These are phyloP conservation scores for Leccinum subtestaceum DNA, from an alignment of 768 basidiomycete genomes.

Conservation along the genomic window DNA sequence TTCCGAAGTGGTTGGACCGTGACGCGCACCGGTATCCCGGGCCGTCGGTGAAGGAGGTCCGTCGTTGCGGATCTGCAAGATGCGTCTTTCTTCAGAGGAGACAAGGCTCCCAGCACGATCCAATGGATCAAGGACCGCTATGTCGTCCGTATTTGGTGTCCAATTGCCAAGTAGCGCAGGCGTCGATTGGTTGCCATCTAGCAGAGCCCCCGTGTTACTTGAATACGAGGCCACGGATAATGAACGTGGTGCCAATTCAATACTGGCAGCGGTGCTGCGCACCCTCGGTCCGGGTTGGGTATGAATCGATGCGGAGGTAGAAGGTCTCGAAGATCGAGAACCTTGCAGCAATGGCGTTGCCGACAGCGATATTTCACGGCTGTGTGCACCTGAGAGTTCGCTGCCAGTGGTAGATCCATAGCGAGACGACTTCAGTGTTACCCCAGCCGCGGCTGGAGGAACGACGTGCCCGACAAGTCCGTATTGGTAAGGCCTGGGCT, in stretches of 20 bases:
- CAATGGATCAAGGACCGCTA: conserved; percentile 15
- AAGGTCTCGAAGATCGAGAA: conserved; percentile 37
- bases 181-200: neutral
- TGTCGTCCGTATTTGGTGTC: conserved; percentile 22
- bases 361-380: conserved; percentile 27
- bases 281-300: conserved; percentile 12
- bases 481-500: conserved; percentile 61
- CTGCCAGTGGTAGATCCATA: conserved; percentile 13
- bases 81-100: conserved; percentile 20
- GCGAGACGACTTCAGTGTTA: conserved; percentile 35
- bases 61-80: conserved; percentile 31
- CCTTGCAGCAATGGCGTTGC: conserved; percentile 24
- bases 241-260: conserved; percentile 15
- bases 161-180: conserved; percentile 8
- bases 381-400: conserved; percentile 22
- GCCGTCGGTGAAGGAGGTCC: conserved; percentile 19
- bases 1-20: neutral
- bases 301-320: conserved; percentile 41
- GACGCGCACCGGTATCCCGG: conserved; percentile 1
- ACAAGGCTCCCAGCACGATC: conserved; percentile 23
- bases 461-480: conserved; percentile 52
- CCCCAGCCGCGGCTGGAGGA: conserved; percentile 29
- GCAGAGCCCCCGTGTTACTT: conserved; percentile 9
- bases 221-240: conserved; percentile 22
- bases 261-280: conserved; percentile 1